Evolutionary conservation across 495 filamentous ascomycete species (phyloP).

Genomic region (Parachaetomium inaequale): DNA sequence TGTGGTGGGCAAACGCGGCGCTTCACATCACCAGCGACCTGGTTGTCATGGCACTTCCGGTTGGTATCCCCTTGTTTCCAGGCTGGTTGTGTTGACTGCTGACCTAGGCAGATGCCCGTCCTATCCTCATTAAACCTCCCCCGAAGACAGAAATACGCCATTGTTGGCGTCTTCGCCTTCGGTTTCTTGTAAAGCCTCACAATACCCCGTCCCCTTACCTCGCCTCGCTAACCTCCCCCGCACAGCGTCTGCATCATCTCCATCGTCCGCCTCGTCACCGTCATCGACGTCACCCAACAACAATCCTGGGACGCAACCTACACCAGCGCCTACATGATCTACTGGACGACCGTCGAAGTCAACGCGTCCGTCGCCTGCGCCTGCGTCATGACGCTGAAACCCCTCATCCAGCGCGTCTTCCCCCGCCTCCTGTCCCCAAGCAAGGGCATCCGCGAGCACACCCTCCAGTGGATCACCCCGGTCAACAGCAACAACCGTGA

Average conservation of each 20-base stretch:
- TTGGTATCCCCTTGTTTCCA: neutral
- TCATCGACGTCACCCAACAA: slow-evolving; percentile 18
- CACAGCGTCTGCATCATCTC: slow-evolving; percentile 34
- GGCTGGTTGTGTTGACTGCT: neutral
- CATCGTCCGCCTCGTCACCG: slow-evolving; percentile 24
- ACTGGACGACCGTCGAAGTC: slow-evolving; percentile 31
- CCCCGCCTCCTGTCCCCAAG: slow-evolving; percentile 22
- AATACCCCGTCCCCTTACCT: too few species aligned
- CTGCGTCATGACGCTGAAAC: slow-evolving; percentile 34
- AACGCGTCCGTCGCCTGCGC: slow-evolving; percentile 31
- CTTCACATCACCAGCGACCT: slow-evolving; percentile 28
- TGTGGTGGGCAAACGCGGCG: slow-evolving; percentile 33
- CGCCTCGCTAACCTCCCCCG: neutral
- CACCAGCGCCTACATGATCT: slow-evolving; percentile 28
- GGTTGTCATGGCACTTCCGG: slow-evolving; percentile 29
- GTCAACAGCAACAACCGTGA: slow-evolving; percentile 2
- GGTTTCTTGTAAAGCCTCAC: slow-evolving; percentile 28
- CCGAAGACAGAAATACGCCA: slow-evolving; percentile 27
- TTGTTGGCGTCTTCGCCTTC: slow-evolving; percentile 30
- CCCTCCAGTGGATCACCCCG: slow-evolving; percentile 29
- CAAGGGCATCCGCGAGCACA: slow-evolving; percentile 17
- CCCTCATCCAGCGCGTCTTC: slow-evolving; percentile 28
- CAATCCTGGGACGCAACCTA: slow-evolving; percentile 24
- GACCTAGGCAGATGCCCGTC: slow-evolving; percentile 23
- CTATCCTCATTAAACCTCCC: slow-evolving; percentile 28